phyloP scores from a whole-genome alignment of 352 stramenopile genomes.

The Pythium scleroteichum region DNA sequence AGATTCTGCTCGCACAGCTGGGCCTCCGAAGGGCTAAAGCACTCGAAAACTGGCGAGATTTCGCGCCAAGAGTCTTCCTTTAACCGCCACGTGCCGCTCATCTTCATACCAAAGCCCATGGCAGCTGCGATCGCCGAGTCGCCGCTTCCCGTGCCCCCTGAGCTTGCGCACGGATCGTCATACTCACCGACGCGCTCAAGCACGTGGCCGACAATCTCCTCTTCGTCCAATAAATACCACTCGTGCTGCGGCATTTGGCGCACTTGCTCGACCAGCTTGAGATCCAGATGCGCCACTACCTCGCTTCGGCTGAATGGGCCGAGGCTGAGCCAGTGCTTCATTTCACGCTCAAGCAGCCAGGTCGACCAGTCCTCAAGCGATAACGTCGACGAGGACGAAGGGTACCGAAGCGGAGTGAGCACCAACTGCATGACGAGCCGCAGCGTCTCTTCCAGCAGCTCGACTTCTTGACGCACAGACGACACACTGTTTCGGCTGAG shows the following conservation, averaged over 20 bases:
- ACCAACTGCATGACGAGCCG: constrained; percentile 62
- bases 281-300: constrained; percentile 58
- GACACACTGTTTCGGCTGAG: constrained; percentile 25
- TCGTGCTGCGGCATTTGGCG: constrained; percentile 54
- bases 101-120: constrained; percentile 62
- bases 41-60: constrained; percentile 73
- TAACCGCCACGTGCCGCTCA: constrained; percentile 69
- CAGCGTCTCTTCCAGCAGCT: constrained; percentile 65
- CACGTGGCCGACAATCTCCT: constrained; percentile 74
- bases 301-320: constrained; percentile 73
- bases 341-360: constrained; percentile 64
- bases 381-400: constrained; percentile 26
- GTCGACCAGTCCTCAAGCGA: constrained; percentile 30
- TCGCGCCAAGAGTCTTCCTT: constrained; percentile 52
- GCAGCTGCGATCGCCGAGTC: constrained; percentile 4
- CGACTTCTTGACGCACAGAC: constrained; percentile 42
- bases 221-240: constrained; percentile 65
- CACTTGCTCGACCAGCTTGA: constrained; percentile 78
- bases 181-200: constrained; percentile 64
- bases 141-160: constrained; percentile 14
- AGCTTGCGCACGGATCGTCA: constrained; percentile 39
- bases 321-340: constrained; percentile 77
- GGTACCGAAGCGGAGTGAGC: constrained; percentile 48
- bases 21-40: constrained; percentile 69
- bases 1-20: constrained; percentile 80